Evolutionary conservation across 1,139 yeast species (phyloP).

Genomic region (Lodderomyces metapsilosis): DNA sequence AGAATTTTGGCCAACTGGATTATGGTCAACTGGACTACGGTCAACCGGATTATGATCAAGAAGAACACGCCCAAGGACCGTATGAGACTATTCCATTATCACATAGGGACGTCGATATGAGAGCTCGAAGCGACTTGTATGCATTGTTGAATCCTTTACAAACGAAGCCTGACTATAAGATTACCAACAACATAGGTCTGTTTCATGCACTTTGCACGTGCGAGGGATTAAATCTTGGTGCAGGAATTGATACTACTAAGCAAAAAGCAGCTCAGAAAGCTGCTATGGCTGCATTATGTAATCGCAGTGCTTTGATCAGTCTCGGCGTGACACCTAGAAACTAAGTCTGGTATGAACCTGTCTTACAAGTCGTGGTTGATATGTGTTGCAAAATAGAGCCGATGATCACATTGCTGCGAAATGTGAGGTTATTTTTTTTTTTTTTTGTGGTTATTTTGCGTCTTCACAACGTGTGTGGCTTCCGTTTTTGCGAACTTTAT

Average conservation of each 20-base stretch:
- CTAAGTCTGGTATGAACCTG: no score
- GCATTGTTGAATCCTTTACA: conserved; percentile 25
- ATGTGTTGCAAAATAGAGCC: no score
- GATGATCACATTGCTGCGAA: no score
- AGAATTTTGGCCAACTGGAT: no score
- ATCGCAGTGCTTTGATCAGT: conserved; percentile 17
- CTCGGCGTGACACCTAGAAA: conserved; percentile 14
- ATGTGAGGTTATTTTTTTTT: background rate
- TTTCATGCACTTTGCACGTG: background rate
- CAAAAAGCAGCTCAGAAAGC: conserved; percentile 32
- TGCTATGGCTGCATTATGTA: conserved; percentile 29
- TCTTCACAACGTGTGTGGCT: background rate
- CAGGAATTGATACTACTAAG: conserved; percentile 30
- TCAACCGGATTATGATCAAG: background rate
- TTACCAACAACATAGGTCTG: background rate
- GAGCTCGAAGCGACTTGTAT: conserved; percentile 27
- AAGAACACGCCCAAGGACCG: conserved; percentile 3
- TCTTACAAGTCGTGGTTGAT: no score
- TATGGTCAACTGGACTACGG: background rate
- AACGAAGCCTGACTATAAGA: conserved; percentile 22
- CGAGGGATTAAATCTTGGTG: conserved; percentile 30
- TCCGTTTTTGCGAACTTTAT: background rate
- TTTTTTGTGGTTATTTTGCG: background rate
- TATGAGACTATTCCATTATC: conserved; percentile 4
- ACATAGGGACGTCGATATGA: conserved; percentile 16